A percentile compares a stretch with the other conserved stretches of the same genome.
phyloP scores from a whole-genome alignment of 306 rosid genomes.

The Prunus davidiana region DNA sequence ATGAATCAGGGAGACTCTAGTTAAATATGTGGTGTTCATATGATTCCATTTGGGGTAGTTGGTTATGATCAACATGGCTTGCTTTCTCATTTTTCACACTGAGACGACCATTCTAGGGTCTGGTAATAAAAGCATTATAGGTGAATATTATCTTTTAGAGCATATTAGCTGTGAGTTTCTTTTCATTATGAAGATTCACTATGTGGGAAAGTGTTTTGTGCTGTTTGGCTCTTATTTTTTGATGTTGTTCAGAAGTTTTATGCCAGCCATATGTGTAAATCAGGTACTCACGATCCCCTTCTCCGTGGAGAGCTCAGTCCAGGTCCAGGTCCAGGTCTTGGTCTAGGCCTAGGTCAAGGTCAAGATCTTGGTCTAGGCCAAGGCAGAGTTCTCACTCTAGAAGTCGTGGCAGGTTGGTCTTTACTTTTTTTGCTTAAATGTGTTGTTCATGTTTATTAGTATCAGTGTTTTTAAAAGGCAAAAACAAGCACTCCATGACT shows the following conservation, averaged over 20 bases:
- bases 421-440: constrained; percentile 7
- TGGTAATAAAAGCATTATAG: not conserved
- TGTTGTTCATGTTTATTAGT: not conserved
- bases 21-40: not conserved
- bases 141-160: not conserved
- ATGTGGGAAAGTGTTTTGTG: not conserved
- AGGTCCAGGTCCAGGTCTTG: constrained; percentile 55
- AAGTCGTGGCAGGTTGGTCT: constrained; percentile 88
- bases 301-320: constrained; percentile 77
- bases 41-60: not conserved
- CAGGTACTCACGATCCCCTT: constrained; percentile 79
- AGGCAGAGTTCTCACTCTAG: constrained; percentile 62
- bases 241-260: not conserved
- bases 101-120: not conserved
- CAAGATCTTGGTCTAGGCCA: constrained; percentile 62
- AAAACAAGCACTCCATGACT: not conserved
- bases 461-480: not conserved
- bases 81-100: not conserved
- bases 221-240: not conserved
- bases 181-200: not conserved
- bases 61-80: not conserved
- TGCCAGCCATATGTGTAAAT: not conserved
- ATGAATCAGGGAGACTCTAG: not conserved
- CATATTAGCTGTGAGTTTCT: not conserved
- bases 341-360: constrained; percentile 49